These are phyloP conservation scores for Carex scoparia DNA, from an alignment of 176 grass and related monocot genomes.

Conservation along the genomic window DNA sequence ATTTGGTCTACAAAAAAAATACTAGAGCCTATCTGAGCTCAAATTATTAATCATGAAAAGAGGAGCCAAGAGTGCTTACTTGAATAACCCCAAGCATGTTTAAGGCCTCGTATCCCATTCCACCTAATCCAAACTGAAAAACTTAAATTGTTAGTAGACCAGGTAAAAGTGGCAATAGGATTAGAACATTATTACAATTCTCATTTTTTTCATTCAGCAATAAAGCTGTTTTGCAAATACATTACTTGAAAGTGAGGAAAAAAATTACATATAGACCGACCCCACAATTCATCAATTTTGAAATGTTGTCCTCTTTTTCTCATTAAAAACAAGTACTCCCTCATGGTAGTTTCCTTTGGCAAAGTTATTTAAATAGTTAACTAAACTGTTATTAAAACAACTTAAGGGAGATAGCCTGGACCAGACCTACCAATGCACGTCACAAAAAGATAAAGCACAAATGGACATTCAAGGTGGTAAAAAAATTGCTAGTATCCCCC, in stretches of 20 bases:
- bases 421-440: background rate
- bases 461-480: background rate
- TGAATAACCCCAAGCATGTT: conserved; percentile 98
- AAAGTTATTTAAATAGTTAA: background rate
- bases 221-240: background rate
- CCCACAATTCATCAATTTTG: background rate
- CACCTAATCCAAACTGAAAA: conserved; percentile 49
- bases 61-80: conserved; percentile 34
- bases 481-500: background rate
- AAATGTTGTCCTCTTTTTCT: background rate
- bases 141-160: background rate
- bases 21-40: conserved; percentile 2
- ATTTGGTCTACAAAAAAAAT: background rate
- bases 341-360: background rate
- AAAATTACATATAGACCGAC: no score
- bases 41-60: conserved; percentile 18
- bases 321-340: background rate
- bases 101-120: conserved; percentile 63
- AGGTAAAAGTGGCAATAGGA: background rate
- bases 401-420: background rate
- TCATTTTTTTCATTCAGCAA: background rate
- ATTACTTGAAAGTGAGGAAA: background rate
- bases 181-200: background rate
- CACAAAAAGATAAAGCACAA: no score
- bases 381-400: background rate